These are phyloP conservation scores for Auxenochlorella pyrenoidosa DNA, from an alignment of 139 green algal species.

Conservation along the genomic window DNA sequence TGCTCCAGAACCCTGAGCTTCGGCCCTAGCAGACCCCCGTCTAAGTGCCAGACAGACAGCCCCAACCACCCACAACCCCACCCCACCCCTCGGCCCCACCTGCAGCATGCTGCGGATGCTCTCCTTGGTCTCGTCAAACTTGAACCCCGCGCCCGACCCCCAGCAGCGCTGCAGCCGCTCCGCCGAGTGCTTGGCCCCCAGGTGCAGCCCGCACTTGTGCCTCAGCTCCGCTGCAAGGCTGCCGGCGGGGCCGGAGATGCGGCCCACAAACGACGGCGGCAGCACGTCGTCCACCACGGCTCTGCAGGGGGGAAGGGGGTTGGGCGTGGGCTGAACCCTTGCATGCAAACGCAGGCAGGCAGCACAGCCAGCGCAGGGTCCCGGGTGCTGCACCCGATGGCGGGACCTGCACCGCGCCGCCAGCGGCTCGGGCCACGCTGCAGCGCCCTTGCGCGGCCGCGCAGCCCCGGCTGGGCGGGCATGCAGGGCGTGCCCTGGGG, in stretches of 20 bases:
- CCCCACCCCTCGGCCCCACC: background rate
- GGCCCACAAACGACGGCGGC: constrained; percentile 62
- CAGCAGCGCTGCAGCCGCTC: constrained; percentile 85
- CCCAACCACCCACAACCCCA: background rate
- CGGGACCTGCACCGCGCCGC: background rate
- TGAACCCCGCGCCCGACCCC: constrained; percentile 67
- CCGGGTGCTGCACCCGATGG: too few species aligned
- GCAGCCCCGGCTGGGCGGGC: too few species aligned
- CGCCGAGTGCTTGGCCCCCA: constrained; percentile 76
- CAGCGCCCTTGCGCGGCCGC: too few species aligned
- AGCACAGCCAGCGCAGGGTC: background rate
- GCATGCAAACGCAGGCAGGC: too few species aligned
- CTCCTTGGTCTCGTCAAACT: constrained; percentile 67
- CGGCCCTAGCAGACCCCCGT: too few species aligned
- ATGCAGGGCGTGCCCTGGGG: too few species aligned
- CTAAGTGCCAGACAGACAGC: too few species aligned
- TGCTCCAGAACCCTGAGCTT: too few species aligned
- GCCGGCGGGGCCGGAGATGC: constrained; percentile 16
- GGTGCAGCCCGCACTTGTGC: constrained; percentile 58
- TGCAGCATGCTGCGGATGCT: constrained; percentile 72
- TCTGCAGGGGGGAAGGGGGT: constrained; percentile 45
- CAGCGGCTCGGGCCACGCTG: background rate
- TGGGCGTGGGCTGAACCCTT: background rate
- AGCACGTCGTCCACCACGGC: constrained; percentile 94
- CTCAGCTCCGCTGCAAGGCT: constrained; percentile 52